Percentiles rank a stretch among this genome's conserved stretches.
Conservation (phyloP, 2,329 filamentous ascomycete genomes). For the Aspergillus sp. region DNA sequence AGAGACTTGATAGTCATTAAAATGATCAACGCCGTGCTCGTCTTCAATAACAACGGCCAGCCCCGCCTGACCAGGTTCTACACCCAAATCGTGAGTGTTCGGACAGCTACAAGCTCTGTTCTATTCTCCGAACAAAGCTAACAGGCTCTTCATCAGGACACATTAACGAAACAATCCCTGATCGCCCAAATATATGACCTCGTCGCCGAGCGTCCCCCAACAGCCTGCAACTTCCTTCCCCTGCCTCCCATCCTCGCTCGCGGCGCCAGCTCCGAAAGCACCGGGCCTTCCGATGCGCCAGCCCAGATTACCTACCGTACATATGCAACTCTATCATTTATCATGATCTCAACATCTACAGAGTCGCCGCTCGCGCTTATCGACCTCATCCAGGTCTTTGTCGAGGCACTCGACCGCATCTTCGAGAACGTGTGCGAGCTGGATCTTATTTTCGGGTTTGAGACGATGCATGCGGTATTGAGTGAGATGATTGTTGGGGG, state of each 20-base stretch:
- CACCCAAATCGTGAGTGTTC: constrained; percentile 74
- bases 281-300: constrained; percentile 78
- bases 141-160: constrained; percentile 66
- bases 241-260: constrained; percentile 64
- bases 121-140: background rate
- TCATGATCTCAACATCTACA: constrained; percentile 93
- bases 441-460: constrained; percentile 98
- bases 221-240: constrained; percentile 96
- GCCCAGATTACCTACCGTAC: constrained; percentile 96
- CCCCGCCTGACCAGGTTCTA: constrained; percentile 98
- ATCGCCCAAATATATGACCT: constrained; percentile 97
- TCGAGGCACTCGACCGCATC: constrained; percentile 88
- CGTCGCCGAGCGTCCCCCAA: constrained; percentile 85
- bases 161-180: constrained; percentile 91
- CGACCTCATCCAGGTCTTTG: constrained; percentile 96
- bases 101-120: background rate
- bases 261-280: constrained; percentile 46
- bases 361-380: constrained; percentile 94
- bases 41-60: constrained; percentile 98
- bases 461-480: constrained; percentile 87
- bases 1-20: constrained; percentile 11
- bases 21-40: constrained; percentile 98
- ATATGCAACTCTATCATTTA: constrained; percentile 98
- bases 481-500: constrained; percentile 95
- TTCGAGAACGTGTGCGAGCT: constrained; percentile 99